Evolutionary conservation across 106 monocot genomes (phyloP).

Genomic region (Hemerocallis citrina): DNA sequence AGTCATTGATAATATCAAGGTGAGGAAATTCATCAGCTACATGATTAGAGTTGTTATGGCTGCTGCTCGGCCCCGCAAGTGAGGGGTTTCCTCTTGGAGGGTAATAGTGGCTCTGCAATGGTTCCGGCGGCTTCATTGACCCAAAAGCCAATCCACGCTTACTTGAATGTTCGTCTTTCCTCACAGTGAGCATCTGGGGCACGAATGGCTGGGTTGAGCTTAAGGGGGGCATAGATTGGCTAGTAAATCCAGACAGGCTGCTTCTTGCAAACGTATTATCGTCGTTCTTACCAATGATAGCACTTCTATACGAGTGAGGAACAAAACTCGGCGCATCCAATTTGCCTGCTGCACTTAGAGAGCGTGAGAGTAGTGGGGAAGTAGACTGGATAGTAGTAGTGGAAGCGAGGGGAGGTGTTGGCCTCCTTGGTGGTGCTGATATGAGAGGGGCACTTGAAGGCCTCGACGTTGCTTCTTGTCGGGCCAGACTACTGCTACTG

Average conservation of each 20-base stretch:
- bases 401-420: conserved; percentile 22
- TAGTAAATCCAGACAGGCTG: conserved; percentile 8
- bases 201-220: conserved; percentile 12
- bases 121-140: conserved; percentile 40
- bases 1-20: conserved; percentile 75
- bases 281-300: conserved; percentile 61
- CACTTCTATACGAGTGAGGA: conserved; percentile 83
- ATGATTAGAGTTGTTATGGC: conserved; percentile 6
- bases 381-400: conserved; percentile 34
- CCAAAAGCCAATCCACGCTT: conserved; percentile 46
- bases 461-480: conserved; percentile 38
- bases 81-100: conserved; percentile 17
- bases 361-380: conserved; percentile 44
- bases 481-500: conserved; percentile 11
- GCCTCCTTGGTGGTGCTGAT: conserved; percentile 47
- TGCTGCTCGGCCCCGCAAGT: conserved; percentile 8
- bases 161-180: conserved; percentile 14
- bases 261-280: conserved; percentile 7
- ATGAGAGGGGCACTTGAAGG: conserved; percentile 78
- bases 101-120: conserved; percentile 12
- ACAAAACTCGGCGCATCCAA: conserved; percentile 34
- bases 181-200: conserved; percentile 11
- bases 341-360: conserved; percentile 54
- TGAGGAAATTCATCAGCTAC: conserved; percentile 64
- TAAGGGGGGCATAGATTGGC: conserved; percentile 4